phyloP scores from a whole-genome alignment of 2,329 filamentous ascomycete species.

The Alternaria gansuensis region DNA sequence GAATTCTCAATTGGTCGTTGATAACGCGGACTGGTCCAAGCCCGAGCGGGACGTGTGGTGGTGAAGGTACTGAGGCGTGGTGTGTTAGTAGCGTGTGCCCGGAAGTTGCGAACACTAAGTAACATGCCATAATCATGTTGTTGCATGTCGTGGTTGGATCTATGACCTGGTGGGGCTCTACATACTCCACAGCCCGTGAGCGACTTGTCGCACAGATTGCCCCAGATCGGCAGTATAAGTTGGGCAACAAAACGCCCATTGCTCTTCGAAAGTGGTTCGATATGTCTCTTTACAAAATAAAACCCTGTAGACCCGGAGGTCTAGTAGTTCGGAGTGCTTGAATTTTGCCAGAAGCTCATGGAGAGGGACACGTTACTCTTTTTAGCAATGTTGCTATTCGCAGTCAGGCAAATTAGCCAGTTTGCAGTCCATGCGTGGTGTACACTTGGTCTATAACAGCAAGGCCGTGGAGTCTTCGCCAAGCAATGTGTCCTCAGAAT shows the following conservation, averaged over 20 bases:
- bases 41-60: not conserved
- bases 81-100: not conserved
- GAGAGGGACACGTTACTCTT: not conserved
- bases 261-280: conserved; percentile 27
- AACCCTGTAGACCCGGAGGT: conserved; percentile 18
- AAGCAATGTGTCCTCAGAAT: conserved; percentile 14
- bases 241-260: conserved; percentile 19
- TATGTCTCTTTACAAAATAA: conserved; percentile 27
- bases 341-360: not conserved
- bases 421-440: not conserved
- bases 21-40: not conserved
- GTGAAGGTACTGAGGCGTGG: not conserved
- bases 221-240: conserved; percentile 24
- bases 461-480: conserved; percentile 13
- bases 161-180: conserved; percentile 12
- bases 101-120: not conserved
- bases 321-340: not conserved
- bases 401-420: not conserved
- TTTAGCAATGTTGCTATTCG: not conserved
- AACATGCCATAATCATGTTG: not conserved
- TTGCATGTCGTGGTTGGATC: not conserved
- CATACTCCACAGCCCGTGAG: conserved; percentile 33
- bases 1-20: not conserved
- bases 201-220: conserved; percentile 27
- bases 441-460: not conserved